phyloP scores from a whole-genome alignment of 768 basidiomycete genomes.

The Termitomyces sp. region DNA sequence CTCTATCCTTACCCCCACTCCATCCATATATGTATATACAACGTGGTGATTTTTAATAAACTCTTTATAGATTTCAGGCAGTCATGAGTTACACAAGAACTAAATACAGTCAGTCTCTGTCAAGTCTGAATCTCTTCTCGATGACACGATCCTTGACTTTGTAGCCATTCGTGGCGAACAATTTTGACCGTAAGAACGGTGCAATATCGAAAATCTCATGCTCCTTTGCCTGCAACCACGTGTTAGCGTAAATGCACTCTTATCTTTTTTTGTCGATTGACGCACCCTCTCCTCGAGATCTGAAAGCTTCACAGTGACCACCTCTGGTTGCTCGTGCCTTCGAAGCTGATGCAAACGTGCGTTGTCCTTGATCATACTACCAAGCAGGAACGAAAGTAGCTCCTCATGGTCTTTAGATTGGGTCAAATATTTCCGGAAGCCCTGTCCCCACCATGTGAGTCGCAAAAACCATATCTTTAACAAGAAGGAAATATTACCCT shows the following conservation, averaged over 20 bases:
- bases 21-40: conserved; percentile 1
- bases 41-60: conserved; percentile 3
- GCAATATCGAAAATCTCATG: conserved; percentile 91
- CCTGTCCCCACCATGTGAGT: conserved; percentile 34
- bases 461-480: neutral
- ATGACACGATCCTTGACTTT: conserved; percentile 59
- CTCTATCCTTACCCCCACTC: conserved; percentile 2
- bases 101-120: conserved; percentile 30
- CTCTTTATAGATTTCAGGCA: conserved; percentile 10
- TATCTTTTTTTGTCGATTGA: conserved; percentile 1
- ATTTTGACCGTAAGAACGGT: conserved; percentile 78
- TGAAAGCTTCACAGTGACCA: conserved; percentile 66
- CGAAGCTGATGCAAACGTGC: conserved; percentile 80
- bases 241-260: neutral
- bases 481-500: conserved; percentile 49
- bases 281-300: conserved; percentile 87
- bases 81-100: conserved; percentile 5
- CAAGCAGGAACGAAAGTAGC: conserved; percentile 88
- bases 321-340: conserved; percentile 69
- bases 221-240: conserved; percentile 72
- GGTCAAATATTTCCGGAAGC: conserved; percentile 96
- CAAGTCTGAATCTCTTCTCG: conserved; percentile 65
- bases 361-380: conserved; percentile 89
- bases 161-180: conserved; percentile 91
- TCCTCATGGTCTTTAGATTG: conserved; percentile 97